phyloP scores from a whole-genome alignment of 352 stramenopile genomes.

The Pythium brachiatum region DNA sequence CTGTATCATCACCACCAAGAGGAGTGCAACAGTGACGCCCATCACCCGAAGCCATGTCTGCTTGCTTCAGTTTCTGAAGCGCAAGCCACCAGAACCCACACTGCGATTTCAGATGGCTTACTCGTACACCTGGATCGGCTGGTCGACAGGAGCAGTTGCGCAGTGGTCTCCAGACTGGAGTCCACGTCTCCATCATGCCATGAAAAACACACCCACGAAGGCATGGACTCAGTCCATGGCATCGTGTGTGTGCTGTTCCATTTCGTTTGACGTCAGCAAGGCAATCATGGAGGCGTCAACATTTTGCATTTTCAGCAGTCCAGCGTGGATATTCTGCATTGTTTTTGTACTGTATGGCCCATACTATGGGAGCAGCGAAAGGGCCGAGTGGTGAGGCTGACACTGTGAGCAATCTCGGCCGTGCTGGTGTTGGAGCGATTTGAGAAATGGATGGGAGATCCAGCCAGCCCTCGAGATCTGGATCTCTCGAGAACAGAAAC shows the following conservation, averaged over 20 bases:
- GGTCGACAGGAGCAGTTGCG: neutral
- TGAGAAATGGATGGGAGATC: neutral
- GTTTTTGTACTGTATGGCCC: neutral
- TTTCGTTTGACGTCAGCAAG: neutral
- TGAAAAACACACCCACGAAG: too few species aligned
- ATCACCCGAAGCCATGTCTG: neutral
- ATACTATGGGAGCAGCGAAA: too few species aligned
- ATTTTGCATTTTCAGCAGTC: neutral
- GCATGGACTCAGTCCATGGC: too few species aligned
- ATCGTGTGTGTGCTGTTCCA: neutral
- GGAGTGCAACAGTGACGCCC: neutral
- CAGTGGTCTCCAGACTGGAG: too few species aligned
- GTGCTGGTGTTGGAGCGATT: neutral
- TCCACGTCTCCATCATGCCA: too few species aligned
- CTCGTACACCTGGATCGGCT: too few species aligned
- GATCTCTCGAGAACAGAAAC: slow-evolving; percentile 1
- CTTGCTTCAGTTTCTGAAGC: slow-evolving; percentile 3
- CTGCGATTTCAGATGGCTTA: too few species aligned
- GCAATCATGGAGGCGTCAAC: neutral
- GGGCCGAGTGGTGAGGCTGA: too few species aligned
- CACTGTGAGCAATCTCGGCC: neutral
- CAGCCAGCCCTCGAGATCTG: neutral
- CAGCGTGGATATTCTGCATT: neutral
- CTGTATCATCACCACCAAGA: neutral
- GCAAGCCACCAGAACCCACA: too few species aligned